Percentiles rank a stretch among this genome's conserved stretches.
These are phyloP conservation scores for Termitomyces sp. DNA, from an alignment of 768 basidiomycete genomes.

Conservation along the genomic window DNA sequence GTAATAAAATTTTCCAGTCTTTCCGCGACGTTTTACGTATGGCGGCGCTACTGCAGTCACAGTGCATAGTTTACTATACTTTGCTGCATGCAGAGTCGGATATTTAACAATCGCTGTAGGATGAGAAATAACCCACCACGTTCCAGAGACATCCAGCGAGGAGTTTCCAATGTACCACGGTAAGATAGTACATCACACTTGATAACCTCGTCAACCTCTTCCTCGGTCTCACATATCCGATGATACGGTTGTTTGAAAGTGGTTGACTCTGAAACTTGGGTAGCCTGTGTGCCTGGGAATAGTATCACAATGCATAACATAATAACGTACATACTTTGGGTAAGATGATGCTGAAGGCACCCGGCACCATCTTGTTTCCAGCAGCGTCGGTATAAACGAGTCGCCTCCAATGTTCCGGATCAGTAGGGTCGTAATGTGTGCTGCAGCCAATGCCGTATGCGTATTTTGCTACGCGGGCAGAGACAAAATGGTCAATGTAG, in stretches of 20 bases:
- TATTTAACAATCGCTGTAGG: not conserved
- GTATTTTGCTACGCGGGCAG: constrained; percentile 11
- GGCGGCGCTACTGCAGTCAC: constrained; percentile 10
- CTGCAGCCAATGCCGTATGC: constrained; percentile 6
- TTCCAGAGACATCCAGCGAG: constrained; percentile 19
- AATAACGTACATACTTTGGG: constrained; percentile 12
- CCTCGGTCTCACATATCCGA: not conserved
- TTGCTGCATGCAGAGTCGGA: constrained; percentile 2
- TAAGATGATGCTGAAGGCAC: constrained; percentile 19
- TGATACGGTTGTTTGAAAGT: constrained; percentile 14
- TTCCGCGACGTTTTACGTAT: not conserved
- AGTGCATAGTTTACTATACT: constrained; percentile 14
- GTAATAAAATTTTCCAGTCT: constrained; percentile 18
- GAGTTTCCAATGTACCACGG: constrained; percentile 1
- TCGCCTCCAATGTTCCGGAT: constrained; percentile 10
- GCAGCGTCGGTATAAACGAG: not conserved
- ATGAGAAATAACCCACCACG: constrained; percentile 7
- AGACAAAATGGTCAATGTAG: constrained; percentile 14
- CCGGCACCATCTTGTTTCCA: constrained; percentile 7
- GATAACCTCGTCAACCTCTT: not conserved
- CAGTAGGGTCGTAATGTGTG: not conserved
- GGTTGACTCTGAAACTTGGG: constrained; percentile 23
- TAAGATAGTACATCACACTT: constrained; percentile 14
- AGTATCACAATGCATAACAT: too few species aligned
- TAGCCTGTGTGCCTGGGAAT: constrained; percentile 20